A percentile compares a stretch with the other conserved stretches of the same genome.
phyloP scores from a whole-genome alignment of 495 filamentous ascomycete genomes.

The Hyphodiscus hymeniophilus region DNA sequence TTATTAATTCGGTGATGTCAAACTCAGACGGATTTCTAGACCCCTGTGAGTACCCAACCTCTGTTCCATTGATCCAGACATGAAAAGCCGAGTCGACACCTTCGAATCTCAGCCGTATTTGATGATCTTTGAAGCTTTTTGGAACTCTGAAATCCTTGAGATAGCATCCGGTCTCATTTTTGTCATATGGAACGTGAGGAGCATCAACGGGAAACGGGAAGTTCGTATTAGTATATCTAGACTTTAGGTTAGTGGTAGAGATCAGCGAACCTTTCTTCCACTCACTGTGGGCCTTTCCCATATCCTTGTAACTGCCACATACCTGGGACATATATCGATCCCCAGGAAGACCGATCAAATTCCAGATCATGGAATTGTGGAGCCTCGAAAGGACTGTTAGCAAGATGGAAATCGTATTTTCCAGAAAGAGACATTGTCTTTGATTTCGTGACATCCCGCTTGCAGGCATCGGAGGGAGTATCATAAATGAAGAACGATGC shows the following conservation, averaged over 20 bases:
- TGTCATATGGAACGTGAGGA: constrained; percentile 50
- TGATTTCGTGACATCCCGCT: constrained; percentile 20
- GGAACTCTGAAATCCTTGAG: constrained; percentile 41
- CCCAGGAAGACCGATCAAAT: constrained; percentile 34
- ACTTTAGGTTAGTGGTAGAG: constrained; percentile 21
- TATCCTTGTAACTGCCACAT: constrained; percentile 67
- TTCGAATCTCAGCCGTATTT: constrained; percentile 53
- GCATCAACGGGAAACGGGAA: constrained; percentile 55
- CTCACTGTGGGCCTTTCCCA: constrained; percentile 31
- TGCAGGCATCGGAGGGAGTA: constrained; percentile 25
- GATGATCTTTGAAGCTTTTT: constrained; percentile 13
- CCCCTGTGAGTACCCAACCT: constrained; percentile 62
- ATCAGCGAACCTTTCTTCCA: neutral
- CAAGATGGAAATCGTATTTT: constrained; percentile 44
- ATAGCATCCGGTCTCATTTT: constrained; percentile 61
- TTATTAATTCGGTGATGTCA: constrained; percentile 46
- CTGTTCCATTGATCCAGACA: constrained; percentile 55
- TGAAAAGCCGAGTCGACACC: constrained; percentile 64
- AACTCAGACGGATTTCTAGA: constrained; percentile 61
- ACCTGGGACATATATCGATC: constrained; percentile 51
- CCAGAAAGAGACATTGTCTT: constrained; percentile 40
- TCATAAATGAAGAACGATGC: constrained; percentile 48
- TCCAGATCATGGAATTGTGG: constrained; percentile 11
- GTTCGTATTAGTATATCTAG: constrained; percentile 58
- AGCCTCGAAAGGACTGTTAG: constrained; percentile 19